These are phyloP conservation scores for Hymenotorrendiella dingleyae DNA, from an alignment of 2,329 filamentous ascomycete genomes.

Conservation along the genomic window DNA sequence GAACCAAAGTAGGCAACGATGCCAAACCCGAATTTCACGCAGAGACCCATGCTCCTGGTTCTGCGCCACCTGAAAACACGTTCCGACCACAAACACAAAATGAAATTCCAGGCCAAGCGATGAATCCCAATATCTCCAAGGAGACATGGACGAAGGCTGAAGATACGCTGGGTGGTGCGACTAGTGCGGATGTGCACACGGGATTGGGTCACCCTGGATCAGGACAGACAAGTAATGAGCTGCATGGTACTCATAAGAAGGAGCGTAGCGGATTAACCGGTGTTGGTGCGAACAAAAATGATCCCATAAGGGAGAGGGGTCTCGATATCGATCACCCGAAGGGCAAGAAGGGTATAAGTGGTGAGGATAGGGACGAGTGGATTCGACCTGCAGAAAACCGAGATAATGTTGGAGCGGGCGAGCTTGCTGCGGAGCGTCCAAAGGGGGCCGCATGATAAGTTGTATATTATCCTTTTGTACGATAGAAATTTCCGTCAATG, in stretches of 20 bases:
- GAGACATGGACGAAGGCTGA: constrained; percentile 28
- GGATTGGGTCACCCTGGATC: constrained; percentile 39
- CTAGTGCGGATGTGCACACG: constrained; percentile 38
- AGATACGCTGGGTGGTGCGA: constrained; percentile 39
- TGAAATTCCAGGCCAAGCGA: constrained; percentile 34
- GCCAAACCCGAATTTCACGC: constrained; percentile 56
- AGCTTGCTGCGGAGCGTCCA: constrained; percentile 4
- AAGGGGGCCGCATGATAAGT: too few relatives aligned
- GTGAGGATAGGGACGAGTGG: constrained; percentile 1
- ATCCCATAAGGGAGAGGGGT: constrained; percentile 9
- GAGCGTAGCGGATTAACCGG: constrained; percentile 36
- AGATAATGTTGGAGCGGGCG: neutral
- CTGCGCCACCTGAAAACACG: constrained; percentile 40
- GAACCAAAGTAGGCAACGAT: constrained; percentile 55
- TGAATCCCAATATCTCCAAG: constrained; percentile 25
- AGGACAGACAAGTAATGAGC: constrained; percentile 38
- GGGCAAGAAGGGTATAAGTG: constrained; percentile 1
- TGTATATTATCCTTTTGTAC: too few relatives aligned
- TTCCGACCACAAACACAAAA: constrained; percentile 35
- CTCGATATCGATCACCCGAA: constrained; percentile 1
- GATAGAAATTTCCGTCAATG: too few relatives aligned
- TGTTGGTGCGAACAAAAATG: constrained; percentile 4
- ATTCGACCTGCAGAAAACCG: neutral
- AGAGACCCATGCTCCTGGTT: constrained; percentile 54
- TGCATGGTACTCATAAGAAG: constrained; percentile 35